Conservation (phyloP, 805 yeast species). For the Saccharomycopsis oosterbeekiorum region DNA sequence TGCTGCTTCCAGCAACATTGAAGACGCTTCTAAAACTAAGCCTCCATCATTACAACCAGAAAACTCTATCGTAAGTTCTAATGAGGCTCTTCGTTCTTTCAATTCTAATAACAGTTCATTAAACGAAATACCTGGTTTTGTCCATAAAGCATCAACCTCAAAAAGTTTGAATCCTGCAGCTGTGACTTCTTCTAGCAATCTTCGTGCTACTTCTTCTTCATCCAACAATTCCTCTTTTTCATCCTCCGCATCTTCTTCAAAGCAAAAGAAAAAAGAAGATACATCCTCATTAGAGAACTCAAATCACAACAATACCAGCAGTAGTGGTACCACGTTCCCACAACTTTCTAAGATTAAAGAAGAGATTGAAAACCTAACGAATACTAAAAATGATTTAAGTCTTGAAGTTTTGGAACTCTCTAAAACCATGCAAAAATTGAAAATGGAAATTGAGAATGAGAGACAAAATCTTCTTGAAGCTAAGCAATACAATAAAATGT, state of each 20-base stretch:
- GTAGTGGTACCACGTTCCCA: slow-evolving; percentile 15
- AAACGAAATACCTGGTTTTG: neutral
- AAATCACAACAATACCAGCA: neutral
- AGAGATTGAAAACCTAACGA: slow-evolving; percentile 43
- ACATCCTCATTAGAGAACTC: neutral
- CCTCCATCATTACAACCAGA: neutral
- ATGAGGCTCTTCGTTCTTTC: neutral
- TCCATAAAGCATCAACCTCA: neutral
- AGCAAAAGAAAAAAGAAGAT: neutral
- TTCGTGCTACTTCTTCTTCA: neutral
- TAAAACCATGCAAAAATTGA: slow-evolving; percentile 10
- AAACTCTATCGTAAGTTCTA: neutral
- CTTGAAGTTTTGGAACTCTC: slow-evolving; percentile 33
- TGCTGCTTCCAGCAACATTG: neutral
- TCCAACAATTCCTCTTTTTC: neutral
- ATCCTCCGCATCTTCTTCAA: neutral
- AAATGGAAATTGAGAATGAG: slow-evolving; percentile 16
- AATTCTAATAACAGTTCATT: neutral
- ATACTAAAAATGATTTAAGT: slow-evolving; percentile 37
- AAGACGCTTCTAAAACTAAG: neutral
- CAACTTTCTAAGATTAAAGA: slow-evolving; percentile 34
- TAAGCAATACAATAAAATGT: neutral
- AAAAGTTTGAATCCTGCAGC: neutral
- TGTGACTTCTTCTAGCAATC: neutral
- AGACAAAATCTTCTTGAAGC: slow-evolving; percentile 9